Conservation (phyloP, 2,329 filamentous ascomycete species). For the Xylariaceae sp. region DNA sequence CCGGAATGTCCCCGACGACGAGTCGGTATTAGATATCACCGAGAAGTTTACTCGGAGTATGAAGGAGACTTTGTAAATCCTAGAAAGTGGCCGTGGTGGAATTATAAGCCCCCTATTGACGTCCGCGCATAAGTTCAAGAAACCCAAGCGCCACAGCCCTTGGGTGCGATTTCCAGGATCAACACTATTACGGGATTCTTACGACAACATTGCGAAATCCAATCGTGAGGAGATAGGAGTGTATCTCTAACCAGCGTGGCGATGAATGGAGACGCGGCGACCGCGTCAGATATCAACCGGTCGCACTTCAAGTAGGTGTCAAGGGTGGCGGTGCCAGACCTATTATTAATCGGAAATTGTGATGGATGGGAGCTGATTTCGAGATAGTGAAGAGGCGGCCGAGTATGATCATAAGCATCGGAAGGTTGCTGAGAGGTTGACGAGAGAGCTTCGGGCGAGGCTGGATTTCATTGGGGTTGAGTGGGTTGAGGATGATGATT, state of each 20-base stretch:
- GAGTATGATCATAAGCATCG: slow-evolving; percentile 54
- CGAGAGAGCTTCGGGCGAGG: slow-evolving; percentile 46
- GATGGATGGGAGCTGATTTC: slow-evolving; percentile 1
- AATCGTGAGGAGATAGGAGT: not conserved
- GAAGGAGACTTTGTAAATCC: too few species aligned
- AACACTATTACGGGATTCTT: not conserved
- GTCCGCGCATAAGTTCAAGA: too few species aligned
- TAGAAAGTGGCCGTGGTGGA: too few species aligned
- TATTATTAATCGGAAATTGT: not conserved
- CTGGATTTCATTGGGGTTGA: slow-evolving; percentile 58
- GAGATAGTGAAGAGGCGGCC: slow-evolving; percentile 44
- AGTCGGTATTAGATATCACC: not conserved
- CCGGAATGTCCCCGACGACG: slow-evolving; percentile 11
- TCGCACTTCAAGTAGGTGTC: slow-evolving; percentile 23
- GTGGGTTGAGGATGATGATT: slow-evolving; percentile 40
- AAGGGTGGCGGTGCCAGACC: not conserved
- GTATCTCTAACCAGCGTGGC: not conserved
- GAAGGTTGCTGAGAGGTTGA: slow-evolving; percentile 49
- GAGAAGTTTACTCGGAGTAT: too few species aligned
- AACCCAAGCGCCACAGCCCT: too few species aligned
- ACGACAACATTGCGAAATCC: not conserved
- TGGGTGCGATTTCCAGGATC: too few species aligned
- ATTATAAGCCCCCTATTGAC: too few species aligned
- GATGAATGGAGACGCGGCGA: slow-evolving; percentile 1
- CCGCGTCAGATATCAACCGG: slow-evolving; percentile 19